Conservation (phyloP, 495 filamentous ascomycete genomes). For the Aspergillus taichungensis region DNA sequence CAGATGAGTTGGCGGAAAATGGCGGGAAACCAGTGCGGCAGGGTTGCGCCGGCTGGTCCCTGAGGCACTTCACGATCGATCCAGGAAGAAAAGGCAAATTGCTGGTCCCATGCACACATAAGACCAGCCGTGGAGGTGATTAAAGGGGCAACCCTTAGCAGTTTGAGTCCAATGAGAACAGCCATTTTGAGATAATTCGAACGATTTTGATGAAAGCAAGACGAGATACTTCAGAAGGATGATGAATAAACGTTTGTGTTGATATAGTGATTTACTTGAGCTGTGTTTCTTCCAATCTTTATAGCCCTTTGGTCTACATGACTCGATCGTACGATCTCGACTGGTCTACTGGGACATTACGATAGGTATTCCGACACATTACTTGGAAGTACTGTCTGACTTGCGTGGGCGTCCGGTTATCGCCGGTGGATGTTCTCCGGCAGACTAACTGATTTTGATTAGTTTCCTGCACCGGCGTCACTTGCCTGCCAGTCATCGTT, state of each 20-base stretch:
- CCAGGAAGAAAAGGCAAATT: not conserved
- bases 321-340: not conserved
- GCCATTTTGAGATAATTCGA: not conserved
- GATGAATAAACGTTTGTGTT: not conserved
- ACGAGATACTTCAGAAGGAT: not conserved
- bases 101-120: not conserved
- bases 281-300: not conserved
- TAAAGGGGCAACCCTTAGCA: not conserved
- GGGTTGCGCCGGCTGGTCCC: not conserved
- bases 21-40: not conserved
- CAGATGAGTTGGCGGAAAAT: not conserved
- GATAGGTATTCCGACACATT: not conserved
- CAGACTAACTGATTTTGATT: not conserved
- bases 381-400: not conserved
- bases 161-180: not conserved
- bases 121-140: not conserved
- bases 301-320: not conserved
- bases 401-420: not conserved
- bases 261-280: not conserved
- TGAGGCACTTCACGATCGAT: not conserved
- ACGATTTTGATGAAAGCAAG: not conserved
- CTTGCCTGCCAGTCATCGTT: not conserved
- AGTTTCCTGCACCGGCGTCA: not conserved
- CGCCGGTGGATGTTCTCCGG: not conserved
- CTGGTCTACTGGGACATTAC: not conserved